Base-by-base conservation (phyloP, 495 filamentous ascomycete species). In the Talaromyces wortmannii region DNA sequence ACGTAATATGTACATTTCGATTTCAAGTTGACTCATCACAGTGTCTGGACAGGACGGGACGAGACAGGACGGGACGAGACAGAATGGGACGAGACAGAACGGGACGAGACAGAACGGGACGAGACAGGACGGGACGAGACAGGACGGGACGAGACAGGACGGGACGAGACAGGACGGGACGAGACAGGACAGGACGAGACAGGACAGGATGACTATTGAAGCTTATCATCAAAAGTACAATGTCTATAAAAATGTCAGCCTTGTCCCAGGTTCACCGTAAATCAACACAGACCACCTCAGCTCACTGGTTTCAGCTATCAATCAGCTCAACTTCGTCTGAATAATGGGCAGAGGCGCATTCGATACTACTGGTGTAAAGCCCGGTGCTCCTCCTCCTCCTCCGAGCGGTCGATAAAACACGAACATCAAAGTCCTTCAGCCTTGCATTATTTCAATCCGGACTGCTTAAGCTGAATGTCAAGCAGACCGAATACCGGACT, bases 271-370 rank as follows among this genome's bases (percentile, higher is more conserved):
- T 12, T 36, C 33, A 36, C 12, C 33, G 6, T 12, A 36, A 36
- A 6, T 36, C 12, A 36, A 12, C 12, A 36, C 33, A 36, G 33
- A 36, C 33, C 33, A 36, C 6, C 6, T 36, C 33, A 36, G 12
- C 12, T 36, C 12, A 6, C 33, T 36, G 33, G 6, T 6, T 36
- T 36, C 6, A 36, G n/a, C n/a, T n/a, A n/a, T n/a, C n/a, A 36
- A 36, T 12, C 12, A 6, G 33, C 6, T 36, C 33, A 36, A 36
- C 33, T 6, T 36, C 33, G 12, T 64, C 65, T 81, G 81, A 63
- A 81, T 82, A 78, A 78, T 78, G 60, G 74, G 79, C 45, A 78
- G 79, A 54, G n/a, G n/a, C n/a, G 78, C 76, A 60, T 82, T 81
- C 57, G 79, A 82, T 56, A 82, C 79, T 47, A 82, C 79, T 7